Percentiles rank a stretch among this genome's conserved stretches.
Evolutionary conservation across 805 yeast genomes (phyloP).

Genomic region (Ogataea degrootiae): DNA sequence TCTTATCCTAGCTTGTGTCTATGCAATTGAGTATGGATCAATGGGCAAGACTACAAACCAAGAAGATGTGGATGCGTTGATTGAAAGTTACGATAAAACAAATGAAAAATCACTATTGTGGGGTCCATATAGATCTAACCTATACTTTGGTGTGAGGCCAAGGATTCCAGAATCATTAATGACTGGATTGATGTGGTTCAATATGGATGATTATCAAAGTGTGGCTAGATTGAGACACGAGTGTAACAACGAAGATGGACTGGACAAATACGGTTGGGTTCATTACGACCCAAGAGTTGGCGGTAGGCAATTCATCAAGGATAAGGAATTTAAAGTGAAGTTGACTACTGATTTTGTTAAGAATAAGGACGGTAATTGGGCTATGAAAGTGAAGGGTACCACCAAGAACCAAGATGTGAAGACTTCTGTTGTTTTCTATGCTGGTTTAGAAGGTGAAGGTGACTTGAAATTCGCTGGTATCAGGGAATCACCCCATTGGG

Average conservation of each 20-base stretch:
- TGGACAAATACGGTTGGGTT: constrained; percentile 80
- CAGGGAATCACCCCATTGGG: constrained; percentile 20
- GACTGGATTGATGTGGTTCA: constrained; percentile 87
- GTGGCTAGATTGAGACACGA: constrained; percentile 60
- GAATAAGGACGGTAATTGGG: constrained; percentile 78
- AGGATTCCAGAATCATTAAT: constrained; percentile 69
- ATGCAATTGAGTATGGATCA: constrained; percentile 5
- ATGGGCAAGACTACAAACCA: constrained; percentile 2
- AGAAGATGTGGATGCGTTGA: constrained; percentile 7
- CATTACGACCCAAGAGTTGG: constrained; percentile 83
- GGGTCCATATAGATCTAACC: constrained; percentile 91
- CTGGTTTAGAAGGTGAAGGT: constrained; percentile 67
- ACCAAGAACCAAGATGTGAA: constrained; percentile 49
- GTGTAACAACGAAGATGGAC: constrained; percentile 67
- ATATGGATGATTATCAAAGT: constrained; percentile 52
- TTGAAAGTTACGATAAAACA: constrained; percentile 28
- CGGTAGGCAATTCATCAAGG: constrained; percentile 73
- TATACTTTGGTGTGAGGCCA: constrained; percentile 84
- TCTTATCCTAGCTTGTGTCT: neutral
- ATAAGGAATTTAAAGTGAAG: constrained; percentile 56
- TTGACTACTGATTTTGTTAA: constrained; percentile 75
- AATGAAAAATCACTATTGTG: constrained; percentile 58
- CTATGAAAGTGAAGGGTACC: constrained; percentile 58
- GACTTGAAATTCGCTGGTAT: constrained; percentile 37
- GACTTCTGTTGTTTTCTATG: constrained; percentile 70